These are phyloP conservation scores for Albophoma yamanashiensis DNA, from an alignment of 2,329 filamentous ascomycete genomes.

Conservation along the genomic window DNA sequence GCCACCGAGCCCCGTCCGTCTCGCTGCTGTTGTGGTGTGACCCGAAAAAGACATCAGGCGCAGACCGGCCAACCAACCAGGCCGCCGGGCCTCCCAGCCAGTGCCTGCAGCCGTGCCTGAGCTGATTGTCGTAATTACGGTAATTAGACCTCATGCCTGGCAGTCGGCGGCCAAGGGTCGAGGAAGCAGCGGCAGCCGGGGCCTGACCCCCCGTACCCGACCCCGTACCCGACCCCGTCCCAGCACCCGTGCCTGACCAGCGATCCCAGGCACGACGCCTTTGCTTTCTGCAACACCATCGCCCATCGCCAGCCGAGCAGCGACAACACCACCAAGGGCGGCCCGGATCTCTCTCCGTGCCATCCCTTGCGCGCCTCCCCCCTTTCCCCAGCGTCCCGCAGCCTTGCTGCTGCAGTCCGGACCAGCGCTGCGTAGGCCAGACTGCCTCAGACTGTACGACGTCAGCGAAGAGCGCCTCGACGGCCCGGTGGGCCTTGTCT, in stretches of 20 bases:
- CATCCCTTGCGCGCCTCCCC: not conserved
- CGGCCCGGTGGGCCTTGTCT: slow-evolving; percentile 1
- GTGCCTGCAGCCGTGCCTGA: slow-evolving; percentile 2
- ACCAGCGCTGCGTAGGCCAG: not conserved
- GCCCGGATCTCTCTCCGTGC: not conserved
- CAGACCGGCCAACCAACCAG: not conserved
- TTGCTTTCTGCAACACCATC: not conserved
- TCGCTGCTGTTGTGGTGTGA: not conserved
- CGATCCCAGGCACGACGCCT: not conserved
- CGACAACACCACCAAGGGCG: not conserved
- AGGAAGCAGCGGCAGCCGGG: not conserved
- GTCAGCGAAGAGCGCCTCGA: slow-evolving; percentile 1
- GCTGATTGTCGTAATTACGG: slow-evolving; percentile 12
- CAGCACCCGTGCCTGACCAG: not conserved
- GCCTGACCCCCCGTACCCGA: not conserved
- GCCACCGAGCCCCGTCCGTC: not conserved
- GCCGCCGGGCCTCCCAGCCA: not conserved
- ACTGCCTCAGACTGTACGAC: not conserved
- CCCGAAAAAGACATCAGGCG: not conserved
- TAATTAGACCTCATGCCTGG: slow-evolving; percentile 5
- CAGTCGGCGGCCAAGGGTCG: not conserved
- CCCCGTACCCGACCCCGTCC: not conserved
- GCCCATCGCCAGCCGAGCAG: not conserved
- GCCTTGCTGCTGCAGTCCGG: not conserved
- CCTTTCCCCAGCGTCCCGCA: not conserved